Conservation (phyloP, 2,329 filamentous ascomycete genomes). For the Pseudogymnoascus verrucosus region DNA sequence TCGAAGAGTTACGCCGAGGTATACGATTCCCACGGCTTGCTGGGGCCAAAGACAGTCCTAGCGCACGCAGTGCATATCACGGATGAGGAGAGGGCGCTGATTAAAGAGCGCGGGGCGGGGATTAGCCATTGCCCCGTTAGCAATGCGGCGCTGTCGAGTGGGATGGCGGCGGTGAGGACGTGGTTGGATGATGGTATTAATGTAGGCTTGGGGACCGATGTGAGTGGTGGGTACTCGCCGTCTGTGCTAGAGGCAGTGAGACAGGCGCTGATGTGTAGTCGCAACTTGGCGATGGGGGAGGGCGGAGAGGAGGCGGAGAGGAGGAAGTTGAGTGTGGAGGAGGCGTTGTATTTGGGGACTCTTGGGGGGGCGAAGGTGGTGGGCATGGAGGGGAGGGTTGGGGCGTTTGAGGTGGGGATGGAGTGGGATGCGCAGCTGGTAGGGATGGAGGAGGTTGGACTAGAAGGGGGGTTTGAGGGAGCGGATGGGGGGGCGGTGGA, state of each 20-base stretch:
- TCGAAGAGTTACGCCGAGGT: slow-evolving; percentile 61
- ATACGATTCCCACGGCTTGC: slow-evolving; percentile 65
- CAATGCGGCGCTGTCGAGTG: slow-evolving; percentile 75
- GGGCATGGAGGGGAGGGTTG: slow-evolving; percentile 62
- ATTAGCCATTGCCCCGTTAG: slow-evolving; percentile 81
- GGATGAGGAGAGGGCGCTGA: slow-evolving; percentile 55
- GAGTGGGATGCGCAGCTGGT: slow-evolving; percentile 88
- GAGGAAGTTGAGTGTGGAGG: slow-evolving; percentile 68
- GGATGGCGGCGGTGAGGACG: slow-evolving; percentile 66
- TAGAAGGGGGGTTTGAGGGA: slow-evolving; percentile 28
- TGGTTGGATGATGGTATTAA: slow-evolving; percentile 67
- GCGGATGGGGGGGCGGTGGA: slow-evolving; percentile 60
- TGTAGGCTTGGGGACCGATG: slow-evolving; percentile 83
- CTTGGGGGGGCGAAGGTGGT: slow-evolving; percentile 79
- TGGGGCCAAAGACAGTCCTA: slow-evolving; percentile 68
- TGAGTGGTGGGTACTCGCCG: slow-evolving; percentile 78
- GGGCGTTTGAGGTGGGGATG: slow-evolving; percentile 78
- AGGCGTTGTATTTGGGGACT: slow-evolving; percentile 80
- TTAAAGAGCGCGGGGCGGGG: slow-evolving; percentile 54
- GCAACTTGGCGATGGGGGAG: slow-evolving; percentile 55
- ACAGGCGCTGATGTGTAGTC: slow-evolving; percentile 70
- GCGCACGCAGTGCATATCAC: slow-evolving; percentile 77
- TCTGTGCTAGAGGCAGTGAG: slow-evolving; percentile 76
- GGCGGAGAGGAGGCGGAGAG: slow-evolving; percentile 37
- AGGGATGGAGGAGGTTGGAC: slow-evolving; percentile 43